Base-by-base conservation (phyloP, 768 basidiomycete species). In the Holtermanniella nyarrowii region DNA sequence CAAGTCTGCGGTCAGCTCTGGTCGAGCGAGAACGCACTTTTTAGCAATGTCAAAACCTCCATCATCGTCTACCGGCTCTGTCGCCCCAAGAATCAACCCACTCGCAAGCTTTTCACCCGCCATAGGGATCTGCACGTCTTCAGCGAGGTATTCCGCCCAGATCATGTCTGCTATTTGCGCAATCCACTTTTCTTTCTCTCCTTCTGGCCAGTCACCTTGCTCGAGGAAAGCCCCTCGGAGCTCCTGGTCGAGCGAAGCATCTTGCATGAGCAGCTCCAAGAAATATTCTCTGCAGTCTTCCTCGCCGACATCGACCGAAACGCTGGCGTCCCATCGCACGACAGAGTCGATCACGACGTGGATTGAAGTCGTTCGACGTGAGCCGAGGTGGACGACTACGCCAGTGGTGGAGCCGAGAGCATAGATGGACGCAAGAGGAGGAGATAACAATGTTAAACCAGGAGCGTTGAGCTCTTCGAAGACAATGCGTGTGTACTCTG, bases 391-490 rank as follows among this genome's bases (percentile, higher is more conserved):
- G 3, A 71, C 45, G 42, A 62, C 49, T 22, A 71, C 50, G 20
- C 69, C 69, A 7, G 56, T 62, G 26, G 64, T 61, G 5, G 60
- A 52, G 5, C 65, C 65, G 3, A 71, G 59, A 1, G 65, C 69
- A 50, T 57, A 68, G 2, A 68, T 50, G 1, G 65, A 48, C 1
- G 69, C 69, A 5, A 67, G 54, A 0, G 65, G 59, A 20, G 57
- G 49, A 27, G 65, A 61, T 12, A 71, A 48, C 18, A 67, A 42
- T 22, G 60, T 56, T 44, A 71, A 56, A 21, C 57, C 59, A 2
- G 69, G 62, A 20, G 59, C 58, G 49, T 71, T 71, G 39, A 71
- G 60, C 1, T 39, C 26, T 52, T 71, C 69, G 53, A 71, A 71
- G 0, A 65, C 60, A 21, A 71, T 18, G 50, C 64, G 67, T 24